Percentiles rank a stretch among this genome's conserved stretches.
phyloP scores from a whole-genome alignment of 2,329 filamentous ascomycete species.

The Albophoma yamanashiensis region DNA sequence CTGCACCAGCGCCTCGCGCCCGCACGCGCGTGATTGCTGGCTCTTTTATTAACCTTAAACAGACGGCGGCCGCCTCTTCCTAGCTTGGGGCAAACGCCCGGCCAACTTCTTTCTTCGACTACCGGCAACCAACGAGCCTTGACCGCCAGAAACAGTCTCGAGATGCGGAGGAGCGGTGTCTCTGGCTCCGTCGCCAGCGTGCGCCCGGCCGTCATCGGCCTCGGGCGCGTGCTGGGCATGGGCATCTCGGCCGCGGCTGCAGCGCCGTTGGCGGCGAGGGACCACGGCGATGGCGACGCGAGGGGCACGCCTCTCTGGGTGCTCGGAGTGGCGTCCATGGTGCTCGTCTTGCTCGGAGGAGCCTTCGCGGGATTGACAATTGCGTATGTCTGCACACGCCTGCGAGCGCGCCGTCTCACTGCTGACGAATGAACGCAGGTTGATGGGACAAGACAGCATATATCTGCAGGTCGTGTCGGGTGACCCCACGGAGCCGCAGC shows the following conservation, averaged over 20 bases:
- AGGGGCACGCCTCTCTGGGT: slow-evolving; percentile 64
- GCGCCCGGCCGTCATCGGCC: slow-evolving; percentile 38
- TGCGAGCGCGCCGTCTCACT: neutral
- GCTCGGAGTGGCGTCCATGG: slow-evolving; percentile 67
- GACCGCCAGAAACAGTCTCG: neutral
- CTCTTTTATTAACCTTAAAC: neutral
- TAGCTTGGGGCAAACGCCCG: neutral
- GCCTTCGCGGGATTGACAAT: slow-evolving; percentile 93
- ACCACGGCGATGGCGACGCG: slow-evolving; percentile 34
- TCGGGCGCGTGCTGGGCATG: slow-evolving; percentile 39
- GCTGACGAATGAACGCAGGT: slow-evolving; percentile 19
- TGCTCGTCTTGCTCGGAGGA: slow-evolving; percentile 77
- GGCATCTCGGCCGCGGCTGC: slow-evolving; percentile 38
- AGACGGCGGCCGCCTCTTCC: neutral
- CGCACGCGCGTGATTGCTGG: neutral
- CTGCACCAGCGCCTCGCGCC: neutral
- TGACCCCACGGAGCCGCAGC: slow-evolving; percentile 75
- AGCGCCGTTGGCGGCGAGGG: slow-evolving; percentile 27
- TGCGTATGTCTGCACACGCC: slow-evolving; percentile 42
- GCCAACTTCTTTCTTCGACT: neutral
- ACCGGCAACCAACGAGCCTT: neutral
- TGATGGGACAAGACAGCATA: slow-evolving; percentile 78
- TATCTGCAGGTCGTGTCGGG: slow-evolving; percentile 91
- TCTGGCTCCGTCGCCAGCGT: slow-evolving; percentile 25
- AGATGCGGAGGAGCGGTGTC: slow-evolving; percentile 15